Evolutionary conservation across 2,329 filamentous ascomycete genomes (phyloP).

Genomic region (Diaporthe sp.): DNA sequence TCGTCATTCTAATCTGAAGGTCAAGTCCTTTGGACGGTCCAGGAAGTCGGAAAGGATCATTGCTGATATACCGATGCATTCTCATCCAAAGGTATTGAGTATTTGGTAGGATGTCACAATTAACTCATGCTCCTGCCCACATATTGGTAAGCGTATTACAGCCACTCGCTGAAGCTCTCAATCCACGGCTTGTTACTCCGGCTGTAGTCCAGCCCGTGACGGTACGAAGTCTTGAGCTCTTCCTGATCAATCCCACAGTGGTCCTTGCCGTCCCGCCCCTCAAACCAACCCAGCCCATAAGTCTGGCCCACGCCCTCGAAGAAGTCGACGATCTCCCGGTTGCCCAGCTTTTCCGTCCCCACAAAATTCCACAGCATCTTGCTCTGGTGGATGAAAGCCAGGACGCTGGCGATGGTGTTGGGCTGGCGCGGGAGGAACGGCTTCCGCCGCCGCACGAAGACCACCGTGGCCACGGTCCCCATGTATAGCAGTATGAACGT

Average conservation of each 20-base stretch:
- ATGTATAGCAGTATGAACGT: conserved; percentile 75
- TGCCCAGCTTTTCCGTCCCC: conserved; percentile 72
- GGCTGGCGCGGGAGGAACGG: conserved; percentile 83
- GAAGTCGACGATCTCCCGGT: conserved; percentile 68
- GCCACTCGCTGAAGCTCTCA: conserved; percentile 49
- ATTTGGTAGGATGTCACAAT: neutral
- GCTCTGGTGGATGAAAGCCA: conserved; percentile 83
- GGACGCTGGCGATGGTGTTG: conserved; percentile 79
- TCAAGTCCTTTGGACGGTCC: neutral
- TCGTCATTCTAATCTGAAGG: no score
- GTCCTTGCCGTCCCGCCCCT: conserved; percentile 75
- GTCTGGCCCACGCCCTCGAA: conserved; percentile 71
- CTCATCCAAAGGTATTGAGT: neutral
- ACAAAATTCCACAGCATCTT: conserved; percentile 84
- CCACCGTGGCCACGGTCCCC: conserved; percentile 65
- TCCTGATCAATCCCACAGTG: conserved; percentile 85
- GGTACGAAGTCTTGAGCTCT: conserved; percentile 73
- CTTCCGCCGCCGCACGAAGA: conserved; percentile 71
- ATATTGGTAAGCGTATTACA: conserved; percentile 34
- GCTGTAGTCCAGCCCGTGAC: conserved; percentile 67
- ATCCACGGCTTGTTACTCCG: conserved; percentile 64
- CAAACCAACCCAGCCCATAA: conserved; percentile 83
- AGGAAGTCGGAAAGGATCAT: neutral
- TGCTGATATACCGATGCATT: no score
- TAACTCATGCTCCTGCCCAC: neutral